Evolutionary conservation across 2,329 filamentous ascomycete genomes (phyloP), one percentile per base, ranked within the genome.

Genomic region (Alternaria atra): DNA sequence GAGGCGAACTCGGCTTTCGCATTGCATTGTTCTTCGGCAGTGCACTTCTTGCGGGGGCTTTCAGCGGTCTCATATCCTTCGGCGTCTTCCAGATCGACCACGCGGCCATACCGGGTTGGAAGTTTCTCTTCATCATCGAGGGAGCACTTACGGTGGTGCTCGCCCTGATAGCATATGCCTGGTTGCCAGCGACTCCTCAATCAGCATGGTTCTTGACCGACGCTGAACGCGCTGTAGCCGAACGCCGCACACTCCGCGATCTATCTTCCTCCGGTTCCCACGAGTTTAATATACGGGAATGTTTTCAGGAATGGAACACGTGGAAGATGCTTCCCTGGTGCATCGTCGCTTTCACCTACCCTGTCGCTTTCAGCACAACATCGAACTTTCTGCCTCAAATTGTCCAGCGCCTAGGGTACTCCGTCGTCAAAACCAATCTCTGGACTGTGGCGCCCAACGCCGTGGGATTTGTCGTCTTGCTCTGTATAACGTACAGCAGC

Each of bases 311-410:
- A 2, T 84, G 81, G 81, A 77, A 72, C 39, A 74, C 73, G 17
- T 78, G 76, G 77, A 78, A 80, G 57, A 81, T 85, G 50, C 69
- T 77, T 1, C 66, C 80, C 0, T 84, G 81, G 81, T 81, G 78
- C 57, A 66, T 84, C 35, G 82, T 84, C 55, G 73, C 77, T 4
- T 81, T 84, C 65, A 84, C 81, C 0, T 84, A 84, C 56, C 80
- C 82, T 0, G 81, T 84, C 2, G 82, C 82, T 0, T 84, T 84
- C 64, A 72, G 80, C 20, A 82, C 76, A 0, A 75, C 78, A 3
- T 78, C 79, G 57, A 84, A 83, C 57, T 85, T 85, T 69, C 79
- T 85, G 13, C 83, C 83, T 0, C 73, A 83, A 43, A 83, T 84
- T 48, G 78, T 85, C 7, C 68, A 77, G 53, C 76, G 81, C 0